Base-by-base conservation (phyloP, 1,139 yeast species). In the Taphrina communis region DNA sequence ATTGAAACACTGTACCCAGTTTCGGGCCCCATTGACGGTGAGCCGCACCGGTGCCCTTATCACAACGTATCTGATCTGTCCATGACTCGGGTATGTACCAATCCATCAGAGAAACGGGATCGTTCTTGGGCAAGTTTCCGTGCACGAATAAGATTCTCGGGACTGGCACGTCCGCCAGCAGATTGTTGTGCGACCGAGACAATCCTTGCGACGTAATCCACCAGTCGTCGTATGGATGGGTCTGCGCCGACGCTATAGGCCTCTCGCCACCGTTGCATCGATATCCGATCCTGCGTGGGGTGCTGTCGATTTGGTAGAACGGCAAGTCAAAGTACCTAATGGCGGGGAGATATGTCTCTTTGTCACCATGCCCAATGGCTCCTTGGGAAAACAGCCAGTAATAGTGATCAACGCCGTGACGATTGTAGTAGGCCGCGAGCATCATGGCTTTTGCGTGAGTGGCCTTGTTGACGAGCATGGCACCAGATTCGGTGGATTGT, bases 311-410 rank as follows among this genome's bases (percentile, higher is more conserved):
- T 35, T 61, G 66, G 38, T 61, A 61, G 19, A 50, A n/a, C 7
- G 66, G 39, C 9, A 50, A 21, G n/a, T 21, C 50, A 41, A 50
- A 36, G 19, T n/a, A 52, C 17, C 51, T 46, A 6, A 52, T 52
- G 19, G 66, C 66, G 9, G 55, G 58, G 5, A 89, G 80, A 75
- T 89, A 91, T 0, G 97, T 90, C 76, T 91, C 97, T 76, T 90
- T 91, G 77, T 91, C 97, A 71, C 97, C 97, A 79, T 90, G 96
- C 56, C 97, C 97, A 70, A 87, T 89, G 0, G 90, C 86, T 14
- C 93, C 93, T 78, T 90, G 96, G 0, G 94, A 87, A 68, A 91
- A 84, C 60, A 91, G 82, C n/a, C 95, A 95, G 77, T 90, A 91
- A 76, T 84, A 91, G 79, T 86, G 86, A 19, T 84, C 83, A 6